These are phyloP conservation scores for Torulaspora globosa DNA, from an alignment of 1,139 yeast genomes.

Conservation along the genomic window DNA sequence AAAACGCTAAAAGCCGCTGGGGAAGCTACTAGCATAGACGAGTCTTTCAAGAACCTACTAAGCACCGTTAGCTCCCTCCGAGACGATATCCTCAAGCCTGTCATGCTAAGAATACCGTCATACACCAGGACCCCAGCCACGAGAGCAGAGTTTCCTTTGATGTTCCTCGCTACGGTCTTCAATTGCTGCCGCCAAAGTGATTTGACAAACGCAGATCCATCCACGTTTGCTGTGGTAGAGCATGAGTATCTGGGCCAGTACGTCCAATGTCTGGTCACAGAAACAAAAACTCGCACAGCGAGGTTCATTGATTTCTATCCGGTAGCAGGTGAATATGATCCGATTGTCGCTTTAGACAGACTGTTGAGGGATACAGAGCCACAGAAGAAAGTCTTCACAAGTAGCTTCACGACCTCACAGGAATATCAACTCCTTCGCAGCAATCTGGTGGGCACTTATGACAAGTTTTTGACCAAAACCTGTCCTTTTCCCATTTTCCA, in stretches of 20 bases:
- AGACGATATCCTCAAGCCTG: too few species aligned
- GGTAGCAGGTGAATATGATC: background rate
- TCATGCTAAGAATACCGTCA: too few species aligned
- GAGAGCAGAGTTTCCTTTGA: too few species aligned
- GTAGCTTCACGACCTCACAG: background rate
- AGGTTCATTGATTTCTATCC: background rate
- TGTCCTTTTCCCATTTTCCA: background rate
- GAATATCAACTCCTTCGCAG: background rate
- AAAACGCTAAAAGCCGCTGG: too few species aligned
- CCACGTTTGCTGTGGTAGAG: background rate
- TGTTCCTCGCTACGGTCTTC: background rate
- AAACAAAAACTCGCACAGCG: background rate
- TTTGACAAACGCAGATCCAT: background rate
- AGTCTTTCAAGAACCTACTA: too few species aligned
- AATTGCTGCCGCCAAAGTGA: background rate
- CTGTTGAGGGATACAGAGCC: background rate
- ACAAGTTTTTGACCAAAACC: background rate
- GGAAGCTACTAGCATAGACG: too few species aligned
- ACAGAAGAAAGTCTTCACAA: background rate
- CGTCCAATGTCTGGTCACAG: background rate
- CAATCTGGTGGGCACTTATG: background rate
- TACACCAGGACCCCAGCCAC: too few species aligned
- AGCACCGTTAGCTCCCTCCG: too few species aligned
- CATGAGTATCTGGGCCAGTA: background rate
- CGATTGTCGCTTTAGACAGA: background rate